Evolutionary conservation across 2,329 filamentous ascomycete species (phyloP).

Genomic region (Xylaria sp.): DNA sequence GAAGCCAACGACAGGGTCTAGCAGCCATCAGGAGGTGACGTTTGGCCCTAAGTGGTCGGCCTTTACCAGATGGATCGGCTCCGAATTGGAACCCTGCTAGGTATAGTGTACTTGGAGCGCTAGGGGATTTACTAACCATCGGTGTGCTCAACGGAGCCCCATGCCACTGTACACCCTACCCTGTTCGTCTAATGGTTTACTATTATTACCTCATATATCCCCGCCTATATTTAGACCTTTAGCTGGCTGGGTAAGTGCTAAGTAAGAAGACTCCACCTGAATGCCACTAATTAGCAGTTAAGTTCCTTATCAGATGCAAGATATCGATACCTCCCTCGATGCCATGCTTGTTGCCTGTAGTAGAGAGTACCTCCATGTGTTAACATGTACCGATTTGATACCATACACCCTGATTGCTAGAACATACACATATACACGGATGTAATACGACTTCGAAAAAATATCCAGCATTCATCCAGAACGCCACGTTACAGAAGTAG

Average conservation of each 20-base stretch:
- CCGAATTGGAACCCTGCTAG: constrained; percentile 5
- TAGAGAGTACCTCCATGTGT: neutral
- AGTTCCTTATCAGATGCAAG: constrained; percentile 5
- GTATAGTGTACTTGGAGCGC: neutral
- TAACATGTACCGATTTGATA: too few species aligned
- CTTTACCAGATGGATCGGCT: constrained; percentile 31
- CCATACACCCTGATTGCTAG: too few species aligned
- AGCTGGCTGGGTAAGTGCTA: neutral
- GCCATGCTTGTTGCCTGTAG: neutral
- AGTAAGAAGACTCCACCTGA: neutral
- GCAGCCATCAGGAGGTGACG: constrained; percentile 13
- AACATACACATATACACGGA: too few species aligned
- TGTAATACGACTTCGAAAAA: neutral
- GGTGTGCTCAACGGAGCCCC: neutral
- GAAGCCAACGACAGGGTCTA: constrained; percentile 24
- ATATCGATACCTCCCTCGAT: neutral
- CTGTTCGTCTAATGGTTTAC: constrained; percentile 1
- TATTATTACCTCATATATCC: constrained; percentile 1
- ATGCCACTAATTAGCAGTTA: neutral
- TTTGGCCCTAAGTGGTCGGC: constrained; percentile 30
- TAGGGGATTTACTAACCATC: neutral
- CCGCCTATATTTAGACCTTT: neutral
- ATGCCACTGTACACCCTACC: constrained; percentile 4
- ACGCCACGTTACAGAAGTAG: neutral
- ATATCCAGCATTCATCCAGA: neutral